These are phyloP conservation scores for Chimonanthus salicifolius DNA, from an alignment of 164 flowering plant genomes.

Conservation along the genomic window DNA sequence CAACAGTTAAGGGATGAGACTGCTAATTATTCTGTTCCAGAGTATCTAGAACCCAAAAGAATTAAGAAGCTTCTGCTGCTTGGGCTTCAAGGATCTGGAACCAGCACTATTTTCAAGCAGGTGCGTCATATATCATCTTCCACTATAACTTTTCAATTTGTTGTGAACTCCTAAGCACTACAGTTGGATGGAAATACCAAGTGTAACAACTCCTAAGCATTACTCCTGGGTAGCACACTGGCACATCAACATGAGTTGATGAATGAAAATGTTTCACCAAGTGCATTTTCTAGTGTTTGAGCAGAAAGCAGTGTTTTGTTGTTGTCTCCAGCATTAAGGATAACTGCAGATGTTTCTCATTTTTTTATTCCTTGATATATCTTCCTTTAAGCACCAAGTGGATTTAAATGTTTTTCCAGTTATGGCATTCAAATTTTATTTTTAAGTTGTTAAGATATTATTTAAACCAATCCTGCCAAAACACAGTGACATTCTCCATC, in stretches of 20 bases:
- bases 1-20: constrained; percentile 45
- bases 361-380: background rate
- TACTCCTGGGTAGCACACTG: background rate
- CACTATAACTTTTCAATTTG: background rate
- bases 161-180: background rate
- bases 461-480: no score
- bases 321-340: background rate
- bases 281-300: background rate
- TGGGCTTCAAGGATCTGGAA: constrained; percentile 80
- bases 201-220: background rate
- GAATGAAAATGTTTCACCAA: background rate
- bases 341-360: background rate
- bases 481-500: no score
- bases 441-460: no score
- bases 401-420: no score
- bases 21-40: constrained; percentile 63
- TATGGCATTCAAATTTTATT: no score
- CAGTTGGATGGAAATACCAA: background rate
- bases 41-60: constrained; percentile 57
- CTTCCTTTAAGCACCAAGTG: no score
- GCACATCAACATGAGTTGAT: background rate
- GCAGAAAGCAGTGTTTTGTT: background rate
- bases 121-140: constrained; percentile 20
- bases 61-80: constrained; percentile 77
- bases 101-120: constrained; percentile 94